Conservation (phyloP, 2,329 filamentous ascomycete genomes). For the Colletotrichum chlorophyti region DNA sequence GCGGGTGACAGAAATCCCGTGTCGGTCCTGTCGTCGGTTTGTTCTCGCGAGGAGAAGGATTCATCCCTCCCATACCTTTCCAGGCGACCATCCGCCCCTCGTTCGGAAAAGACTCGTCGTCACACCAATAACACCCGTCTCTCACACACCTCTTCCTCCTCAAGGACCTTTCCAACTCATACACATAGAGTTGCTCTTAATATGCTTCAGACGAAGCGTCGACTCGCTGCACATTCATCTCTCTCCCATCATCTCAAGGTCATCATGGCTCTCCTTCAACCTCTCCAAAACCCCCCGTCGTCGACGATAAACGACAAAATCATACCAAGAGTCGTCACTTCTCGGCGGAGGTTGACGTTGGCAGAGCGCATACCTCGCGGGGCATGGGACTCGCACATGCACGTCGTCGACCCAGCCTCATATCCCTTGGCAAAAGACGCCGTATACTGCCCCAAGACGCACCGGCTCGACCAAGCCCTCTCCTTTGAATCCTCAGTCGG, state of each 20-base stretch:
- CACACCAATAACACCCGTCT: background rate
- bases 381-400: conserved; percentile 70
- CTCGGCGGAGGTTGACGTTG: conserved; percentile 20
- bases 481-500: conserved; percentile 57
- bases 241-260: conserved; percentile 3
- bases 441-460: conserved; percentile 56
- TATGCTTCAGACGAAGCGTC: conserved; percentile 12
- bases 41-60: conserved; percentile 17
- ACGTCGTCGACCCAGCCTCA: conserved; percentile 60
- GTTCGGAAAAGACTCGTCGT: background rate
- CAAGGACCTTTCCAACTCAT: conserved; percentile 1
- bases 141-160: background rate
- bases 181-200: background rate
- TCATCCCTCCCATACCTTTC: conserved; percentile 15
- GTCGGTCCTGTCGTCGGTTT: conserved; percentile 2
- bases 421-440: conserved; percentile 57
- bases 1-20: conserved; percentile 11
- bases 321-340: background rate
- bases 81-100: background rate
- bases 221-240: conserved; percentile 3
- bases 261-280: conserved; percentile 23
- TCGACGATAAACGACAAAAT: conserved; percentile 4
- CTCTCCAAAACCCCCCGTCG: background rate
- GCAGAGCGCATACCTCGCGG: conserved; percentile 43
- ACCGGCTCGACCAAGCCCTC: conserved; percentile 58